These are phyloP conservation scores for Hygrocybe punicea DNA, from an alignment of 768 basidiomycete genomes.

Conservation along the genomic window DNA sequence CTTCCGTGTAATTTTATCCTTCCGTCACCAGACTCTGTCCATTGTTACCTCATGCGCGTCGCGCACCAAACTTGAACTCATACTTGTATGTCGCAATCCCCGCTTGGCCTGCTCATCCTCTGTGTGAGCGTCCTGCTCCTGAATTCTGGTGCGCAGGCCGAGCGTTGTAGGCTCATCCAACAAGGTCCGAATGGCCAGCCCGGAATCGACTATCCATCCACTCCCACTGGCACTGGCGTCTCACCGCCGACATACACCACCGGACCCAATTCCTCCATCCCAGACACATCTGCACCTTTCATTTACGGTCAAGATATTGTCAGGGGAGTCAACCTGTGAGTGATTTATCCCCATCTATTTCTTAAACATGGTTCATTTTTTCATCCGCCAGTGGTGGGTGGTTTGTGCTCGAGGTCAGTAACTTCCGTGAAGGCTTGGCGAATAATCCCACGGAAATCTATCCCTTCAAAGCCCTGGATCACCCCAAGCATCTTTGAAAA, in stretches of 20 bases:
- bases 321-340: slow-evolving; percentile 62
- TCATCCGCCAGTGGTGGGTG: slow-evolving; percentile 49
- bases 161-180: slow-evolving; percentile 33
- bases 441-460: not conserved
- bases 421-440: not conserved
- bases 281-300: slow-evolving; percentile 28
- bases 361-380: not conserved
- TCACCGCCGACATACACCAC: slow-evolving; percentile 5
- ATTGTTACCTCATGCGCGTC: not conserved
- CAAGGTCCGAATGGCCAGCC: slow-evolving; percentile 13
- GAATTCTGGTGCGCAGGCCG: slow-evolving; percentile 13
- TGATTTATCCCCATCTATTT: slow-evolving; percentile 11
- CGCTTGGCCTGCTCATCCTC: slow-evolving; percentile 22
- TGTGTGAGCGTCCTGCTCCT: slow-evolving; percentile 16
- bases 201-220: slow-evolving; percentile 6
- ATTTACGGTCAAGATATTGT: slow-evolving; percentile 45
- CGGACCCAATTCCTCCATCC: slow-evolving; percentile 7
- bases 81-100: not conserved
- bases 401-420: slow-evolving; percentile 56
- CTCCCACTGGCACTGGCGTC: not conserved
- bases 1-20: no score
- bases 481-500: slow-evolving; percentile 69
- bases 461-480: slow-evolving; percentile 82
- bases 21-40: no score
- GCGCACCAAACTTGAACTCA: not conserved